phyloP scores from a whole-genome alignment of 2,329 filamentous ascomycete species.

The Coniochaeta ligniaria region DNA sequence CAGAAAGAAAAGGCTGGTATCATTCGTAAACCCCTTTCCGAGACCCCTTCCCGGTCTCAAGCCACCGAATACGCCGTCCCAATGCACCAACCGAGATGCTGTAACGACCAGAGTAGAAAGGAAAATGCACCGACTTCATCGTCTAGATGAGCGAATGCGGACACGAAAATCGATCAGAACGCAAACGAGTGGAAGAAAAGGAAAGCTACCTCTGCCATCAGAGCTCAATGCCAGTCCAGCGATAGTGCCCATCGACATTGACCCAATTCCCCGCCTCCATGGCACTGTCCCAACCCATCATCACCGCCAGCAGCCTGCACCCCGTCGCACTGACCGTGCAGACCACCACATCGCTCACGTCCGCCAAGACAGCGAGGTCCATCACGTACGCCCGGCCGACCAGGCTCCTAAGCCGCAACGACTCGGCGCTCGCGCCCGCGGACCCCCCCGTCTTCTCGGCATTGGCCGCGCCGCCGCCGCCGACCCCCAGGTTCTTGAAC shows the following conservation, averaged over 20 bases:
- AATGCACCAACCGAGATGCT: background rate
- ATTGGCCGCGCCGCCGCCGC: slow-evolving; percentile 16
- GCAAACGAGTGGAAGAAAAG: background rate
- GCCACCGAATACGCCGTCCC: background rate
- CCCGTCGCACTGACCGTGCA: slow-evolving; percentile 69
- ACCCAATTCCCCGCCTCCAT: slow-evolving; percentile 58
- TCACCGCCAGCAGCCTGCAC: slow-evolving; percentile 71
- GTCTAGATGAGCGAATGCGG: background rate
- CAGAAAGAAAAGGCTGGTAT: background rate
- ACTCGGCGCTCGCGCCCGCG: slow-evolving; percentile 36
- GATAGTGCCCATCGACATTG: slow-evolving; percentile 69
- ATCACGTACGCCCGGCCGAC: slow-evolving; percentile 77
- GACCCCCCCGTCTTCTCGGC: slow-evolving; percentile 13
- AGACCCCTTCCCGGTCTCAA: background rate
- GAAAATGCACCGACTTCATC: background rate
- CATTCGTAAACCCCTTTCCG: background rate
- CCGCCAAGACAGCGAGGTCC: slow-evolving; percentile 67
- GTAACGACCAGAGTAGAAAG: background rate
- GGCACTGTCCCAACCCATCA: slow-evolving; percentile 76
- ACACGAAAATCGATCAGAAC: background rate
- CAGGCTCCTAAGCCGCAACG: slow-evolving; percentile 63
- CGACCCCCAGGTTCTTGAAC: slow-evolving; percentile 67
- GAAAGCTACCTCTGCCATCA: background rate
- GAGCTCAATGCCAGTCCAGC: slow-evolving; percentile 44
- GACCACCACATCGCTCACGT: slow-evolving; percentile 61